A percentile compares a stretch with the other conserved stretches of the same genome.
phyloP scores from a whole-genome alignment of 345 rosid species.

The Eucalyptus grandis region DNA sequence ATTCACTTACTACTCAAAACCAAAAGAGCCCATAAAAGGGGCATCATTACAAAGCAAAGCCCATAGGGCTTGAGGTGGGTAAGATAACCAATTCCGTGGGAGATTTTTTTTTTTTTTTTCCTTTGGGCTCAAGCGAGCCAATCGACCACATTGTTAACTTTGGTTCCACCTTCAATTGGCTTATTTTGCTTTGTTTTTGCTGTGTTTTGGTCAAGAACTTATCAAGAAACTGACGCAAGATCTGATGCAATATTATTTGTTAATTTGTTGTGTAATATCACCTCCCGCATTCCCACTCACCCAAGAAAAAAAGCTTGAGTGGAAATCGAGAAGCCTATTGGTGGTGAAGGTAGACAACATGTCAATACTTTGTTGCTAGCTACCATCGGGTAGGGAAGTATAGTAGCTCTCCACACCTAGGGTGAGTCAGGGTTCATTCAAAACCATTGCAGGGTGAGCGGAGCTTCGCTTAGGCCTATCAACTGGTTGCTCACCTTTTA shows the following conservation, averaged over 20 bases:
- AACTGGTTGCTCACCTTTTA: too few species aligned
- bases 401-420: too few species aligned
- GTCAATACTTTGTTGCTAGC: too few species aligned
- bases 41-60: background rate
- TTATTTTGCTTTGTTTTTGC: background rate
- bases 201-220: background rate
- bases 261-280: background rate
- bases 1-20: background rate
- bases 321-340: accelerated
- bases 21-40: background rate
- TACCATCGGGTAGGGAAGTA: too few species aligned
- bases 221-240: background rate
- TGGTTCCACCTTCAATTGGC: background rate
- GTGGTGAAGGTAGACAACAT: too few species aligned
- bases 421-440: too few species aligned
- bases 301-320: too few species aligned
- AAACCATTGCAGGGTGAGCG: too few species aligned
- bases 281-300: too few species aligned
- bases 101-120: background rate
- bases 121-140: background rate
- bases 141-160: background rate
- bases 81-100: too few species aligned
- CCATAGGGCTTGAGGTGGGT: background rate
- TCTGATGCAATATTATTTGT: background rate
- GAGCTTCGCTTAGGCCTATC: too few species aligned